phyloP scores from a whole-genome alignment of 257 asterid genomes.

The Voacanga thouarsii region DNA sequence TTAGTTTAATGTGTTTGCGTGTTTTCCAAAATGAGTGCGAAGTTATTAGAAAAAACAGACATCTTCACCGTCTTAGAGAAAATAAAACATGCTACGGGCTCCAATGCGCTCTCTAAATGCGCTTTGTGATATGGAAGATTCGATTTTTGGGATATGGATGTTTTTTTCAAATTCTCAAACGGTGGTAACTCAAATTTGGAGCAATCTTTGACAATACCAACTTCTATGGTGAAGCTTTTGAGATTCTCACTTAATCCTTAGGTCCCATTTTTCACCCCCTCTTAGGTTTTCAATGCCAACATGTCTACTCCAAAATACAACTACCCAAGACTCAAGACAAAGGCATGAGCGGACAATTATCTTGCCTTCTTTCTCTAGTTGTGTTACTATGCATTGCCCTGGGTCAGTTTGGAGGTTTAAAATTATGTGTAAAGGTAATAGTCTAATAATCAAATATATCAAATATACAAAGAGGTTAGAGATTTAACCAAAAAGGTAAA shows the following conservation, averaged over 20 bases:
- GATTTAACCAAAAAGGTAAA: background rate
- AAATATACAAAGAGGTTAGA: no score
- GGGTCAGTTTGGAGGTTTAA: no score
- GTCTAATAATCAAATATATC: no score
- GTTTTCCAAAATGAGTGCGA: constrained; percentile 43
- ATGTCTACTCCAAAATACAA: constrained; percentile 8
- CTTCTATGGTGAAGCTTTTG: constrained; percentile 14
- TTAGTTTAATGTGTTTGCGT: constrained; percentile 54
- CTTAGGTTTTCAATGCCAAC: constrained; percentile 10
- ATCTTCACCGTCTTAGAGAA: constrained; percentile 95
- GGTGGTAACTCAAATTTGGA: constrained; percentile 24
- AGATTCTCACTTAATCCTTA: background rate
- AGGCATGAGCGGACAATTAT: background rate
- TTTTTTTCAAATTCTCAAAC: constrained; percentile 47
- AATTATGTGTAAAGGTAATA: no score
- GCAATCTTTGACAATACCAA: constrained; percentile 15
- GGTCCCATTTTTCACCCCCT: constrained; percentile 10
- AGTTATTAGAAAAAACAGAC: constrained; percentile 72
- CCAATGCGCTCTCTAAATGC: constrained; percentile 83
- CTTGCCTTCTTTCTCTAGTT: background rate
- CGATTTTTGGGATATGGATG: constrained; percentile 80
- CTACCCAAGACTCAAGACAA: background rate
- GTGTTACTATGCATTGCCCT: no score
- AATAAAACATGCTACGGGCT: constrained; percentile 69
- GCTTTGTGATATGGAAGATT: constrained; percentile 93